phyloP scores from a whole-genome alignment of 164 flowering plant species.

The Annona squamosa region DNA sequence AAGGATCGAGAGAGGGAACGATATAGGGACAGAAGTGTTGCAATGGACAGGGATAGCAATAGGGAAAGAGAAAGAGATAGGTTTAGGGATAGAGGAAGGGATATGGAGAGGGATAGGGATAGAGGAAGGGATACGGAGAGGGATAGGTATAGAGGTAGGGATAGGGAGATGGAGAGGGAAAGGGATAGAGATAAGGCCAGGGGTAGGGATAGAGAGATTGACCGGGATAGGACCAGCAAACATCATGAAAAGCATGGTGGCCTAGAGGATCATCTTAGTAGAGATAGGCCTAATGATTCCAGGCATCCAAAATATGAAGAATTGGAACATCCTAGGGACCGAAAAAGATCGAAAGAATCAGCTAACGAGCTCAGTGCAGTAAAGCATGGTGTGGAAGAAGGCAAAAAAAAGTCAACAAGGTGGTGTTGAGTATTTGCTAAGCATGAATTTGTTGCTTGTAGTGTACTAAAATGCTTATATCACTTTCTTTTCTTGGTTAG shows the following conservation, averaged over 20 bases:
- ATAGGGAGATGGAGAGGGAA: slow-evolving; percentile 22
- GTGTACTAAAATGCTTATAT: neutral
- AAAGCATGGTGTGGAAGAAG: slow-evolving; percentile 16
- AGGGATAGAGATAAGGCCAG: slow-evolving; percentile 22
- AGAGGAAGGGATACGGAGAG: slow-evolving; percentile 20
- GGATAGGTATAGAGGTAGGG: slow-evolving; percentile 23
- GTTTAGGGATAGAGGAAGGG: slow-evolving; percentile 21
- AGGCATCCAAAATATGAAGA: slow-evolving; percentile 33
- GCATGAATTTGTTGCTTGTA: neutral
- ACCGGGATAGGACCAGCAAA: slow-evolving; percentile 20
- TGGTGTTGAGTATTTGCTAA: slow-evolving; percentile 11
- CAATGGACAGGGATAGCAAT: slow-evolving; percentile 22
- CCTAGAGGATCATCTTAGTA: slow-evolving; percentile 16
- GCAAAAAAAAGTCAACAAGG: slow-evolving; percentile 29
- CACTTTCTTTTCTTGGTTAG: slow-evolving; percentile 25
- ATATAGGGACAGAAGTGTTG: slow-evolving; percentile 17
- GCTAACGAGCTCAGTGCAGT: slow-evolving; percentile 14
- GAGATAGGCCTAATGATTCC: slow-evolving; percentile 23
- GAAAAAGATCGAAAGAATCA: slow-evolving; percentile 20
- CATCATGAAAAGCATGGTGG: slow-evolving; percentile 3
- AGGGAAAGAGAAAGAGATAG: slow-evolving; percentile 21
- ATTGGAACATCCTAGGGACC: slow-evolving; percentile 18
- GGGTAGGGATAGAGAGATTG: slow-evolving; percentile 25
- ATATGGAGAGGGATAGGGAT: slow-evolving; percentile 22
- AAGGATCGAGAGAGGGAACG: slow-evolving; percentile 11